A percentile compares a stretch with the other conserved stretches of the same genome.
Evolutionary conservation across 495 filamentous ascomycete species (phyloP).

Genomic region (Annulohypoxylon moriforme): DNA sequence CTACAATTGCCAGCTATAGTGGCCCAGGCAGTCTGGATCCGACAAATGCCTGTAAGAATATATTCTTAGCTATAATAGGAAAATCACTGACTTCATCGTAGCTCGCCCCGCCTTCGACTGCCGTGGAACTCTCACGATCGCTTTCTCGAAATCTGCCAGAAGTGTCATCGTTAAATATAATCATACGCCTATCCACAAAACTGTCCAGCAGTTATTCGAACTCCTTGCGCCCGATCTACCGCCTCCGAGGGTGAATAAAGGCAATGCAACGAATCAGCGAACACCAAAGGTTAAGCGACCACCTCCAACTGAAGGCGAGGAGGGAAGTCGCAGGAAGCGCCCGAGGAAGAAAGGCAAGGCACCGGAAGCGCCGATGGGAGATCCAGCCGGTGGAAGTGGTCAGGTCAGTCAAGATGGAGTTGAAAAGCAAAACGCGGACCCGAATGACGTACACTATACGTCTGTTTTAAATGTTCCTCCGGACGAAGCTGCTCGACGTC

Average conservation of each 20-base stretch:
- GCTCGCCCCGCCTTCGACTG: slow-evolving; percentile 64
- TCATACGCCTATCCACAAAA: slow-evolving; percentile 60
- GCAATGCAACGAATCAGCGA: slow-evolving; percentile 29
- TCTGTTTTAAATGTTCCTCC: slow-evolving; percentile 55
- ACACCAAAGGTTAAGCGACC: slow-evolving; percentile 42
- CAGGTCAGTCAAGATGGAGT: slow-evolving; percentile 20
- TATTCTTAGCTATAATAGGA: not conserved
- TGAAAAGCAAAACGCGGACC: slow-evolving; percentile 7
- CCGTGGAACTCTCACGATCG: slow-evolving; percentile 56
- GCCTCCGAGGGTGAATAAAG: slow-evolving; percentile 19
- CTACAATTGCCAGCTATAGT: slow-evolving; percentile 56
- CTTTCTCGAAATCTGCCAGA: slow-evolving; percentile 54
- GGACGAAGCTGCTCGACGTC: slow-evolving; percentile 56
- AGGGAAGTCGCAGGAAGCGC: slow-evolving; percentile 45
- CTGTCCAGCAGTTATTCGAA: slow-evolving; percentile 56
- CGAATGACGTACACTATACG: slow-evolving; percentile 20
- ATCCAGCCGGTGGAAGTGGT: slow-evolving; percentile 2
- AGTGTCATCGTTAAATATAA: slow-evolving; percentile 59
- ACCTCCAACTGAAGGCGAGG: slow-evolving; percentile 36
- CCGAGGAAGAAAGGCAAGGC: slow-evolving; percentile 41
- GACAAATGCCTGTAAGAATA: slow-evolving; percentile 50
- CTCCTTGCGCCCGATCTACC: slow-evolving; percentile 50
- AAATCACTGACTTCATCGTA: slow-evolving; percentile 41
- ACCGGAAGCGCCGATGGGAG: slow-evolving; percentile 38
- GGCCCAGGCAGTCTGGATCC: slow-evolving; percentile 54